Base-by-base conservation (phyloP, 441 rosid species). In the Macaranga tanarius region DNA sequence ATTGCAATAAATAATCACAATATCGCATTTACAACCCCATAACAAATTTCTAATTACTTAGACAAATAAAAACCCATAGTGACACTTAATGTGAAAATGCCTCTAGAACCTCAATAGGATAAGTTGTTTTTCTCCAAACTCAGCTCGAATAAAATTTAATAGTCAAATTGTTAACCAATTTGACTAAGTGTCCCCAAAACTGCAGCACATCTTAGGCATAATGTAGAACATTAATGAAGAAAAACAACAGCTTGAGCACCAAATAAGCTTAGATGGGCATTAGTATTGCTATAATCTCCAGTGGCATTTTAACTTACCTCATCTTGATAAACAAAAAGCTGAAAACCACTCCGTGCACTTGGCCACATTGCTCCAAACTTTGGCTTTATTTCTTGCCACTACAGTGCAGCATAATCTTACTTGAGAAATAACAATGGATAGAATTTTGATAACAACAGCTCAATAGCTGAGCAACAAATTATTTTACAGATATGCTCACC, bases 301-400 rank as follows among this genome's bases (percentile, higher is more conserved):
- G 22, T 54, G 25, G 25, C 55, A 62, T 56, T 67, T 71, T 40
- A 45, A 75, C 86, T 77, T 67, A 82, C 99, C 98, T 86, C 93
- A 78, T 95, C 99, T 83, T 91, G 97, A 84, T 88, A 82, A 64
- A 90, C 92, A 60, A 88, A 89, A 84, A 95, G 86, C 71, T 95
- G 99, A 80, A 95, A 95, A 54, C 97, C 99, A 73, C 97, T 95
- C 70, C 98, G 88, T 19, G 95, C 89, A 84, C 91, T 89, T 40
- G 99, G 98, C 97, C 99, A 95, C 89, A 92, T 81, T 61, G 93
- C 86, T 61, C 98, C 98, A 77, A 90, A 97, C 81, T 84, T 87
- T 28, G 97, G 96, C 79, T 95, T 95, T 79, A 95, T 86, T 87
- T 95, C 99, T 92, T 91, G 96, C 99, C 98, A 95, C 99, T 91